These are phyloP conservation scores for Xylariaceae sp. DNA, from an alignment of 2,329 filamentous ascomycete species.

Conservation along the genomic window DNA sequence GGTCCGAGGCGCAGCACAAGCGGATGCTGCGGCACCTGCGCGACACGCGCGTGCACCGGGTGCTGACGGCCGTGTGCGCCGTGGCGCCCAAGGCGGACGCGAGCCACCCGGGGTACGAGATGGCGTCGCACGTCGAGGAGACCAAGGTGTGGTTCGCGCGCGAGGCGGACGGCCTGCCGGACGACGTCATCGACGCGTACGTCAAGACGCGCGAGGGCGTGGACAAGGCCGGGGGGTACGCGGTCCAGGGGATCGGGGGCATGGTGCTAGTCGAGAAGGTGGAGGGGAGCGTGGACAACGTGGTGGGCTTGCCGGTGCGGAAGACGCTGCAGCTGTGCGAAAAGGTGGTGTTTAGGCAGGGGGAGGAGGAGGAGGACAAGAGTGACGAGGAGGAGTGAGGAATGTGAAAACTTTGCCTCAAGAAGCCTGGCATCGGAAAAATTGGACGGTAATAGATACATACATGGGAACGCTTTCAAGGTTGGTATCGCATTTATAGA, in stretches of 20 bases:
- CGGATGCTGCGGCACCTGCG: conserved; percentile 78
- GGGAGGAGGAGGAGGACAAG: conserved; percentile 50
- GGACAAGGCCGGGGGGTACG: conserved; percentile 96
- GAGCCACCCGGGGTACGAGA: conserved; percentile 76
- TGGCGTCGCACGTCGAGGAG: conserved; percentile 81
- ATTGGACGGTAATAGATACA: background rate
- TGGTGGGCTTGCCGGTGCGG: conserved; percentile 82
- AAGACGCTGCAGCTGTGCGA: conserved; percentile 78
- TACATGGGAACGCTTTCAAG: no score
- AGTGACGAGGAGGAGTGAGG: conserved; percentile 12
- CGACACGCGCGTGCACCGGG: conserved; percentile 72
- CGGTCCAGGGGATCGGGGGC: conserved; percentile 82
- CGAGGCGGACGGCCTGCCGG: conserved; percentile 52
- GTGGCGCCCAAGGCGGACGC: conserved; percentile 79
- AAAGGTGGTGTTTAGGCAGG: conserved; percentile 74
- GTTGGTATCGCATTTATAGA: no score
- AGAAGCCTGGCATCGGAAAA: no score
- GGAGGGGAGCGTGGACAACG: conserved; percentile 88
- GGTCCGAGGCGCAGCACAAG: conserved; percentile 74
- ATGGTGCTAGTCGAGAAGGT: conserved; percentile 85
- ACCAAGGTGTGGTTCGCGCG: conserved; percentile 84
- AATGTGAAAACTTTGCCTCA: no score
- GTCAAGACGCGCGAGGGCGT: conserved; percentile 84
- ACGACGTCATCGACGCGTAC: conserved; percentile 78
- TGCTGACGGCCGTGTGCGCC: conserved; percentile 81